These are phyloP conservation scores for Ustulina deusta DNA, from an alignment of 2,329 filamentous ascomycete species.

Conservation along the genomic window DNA sequence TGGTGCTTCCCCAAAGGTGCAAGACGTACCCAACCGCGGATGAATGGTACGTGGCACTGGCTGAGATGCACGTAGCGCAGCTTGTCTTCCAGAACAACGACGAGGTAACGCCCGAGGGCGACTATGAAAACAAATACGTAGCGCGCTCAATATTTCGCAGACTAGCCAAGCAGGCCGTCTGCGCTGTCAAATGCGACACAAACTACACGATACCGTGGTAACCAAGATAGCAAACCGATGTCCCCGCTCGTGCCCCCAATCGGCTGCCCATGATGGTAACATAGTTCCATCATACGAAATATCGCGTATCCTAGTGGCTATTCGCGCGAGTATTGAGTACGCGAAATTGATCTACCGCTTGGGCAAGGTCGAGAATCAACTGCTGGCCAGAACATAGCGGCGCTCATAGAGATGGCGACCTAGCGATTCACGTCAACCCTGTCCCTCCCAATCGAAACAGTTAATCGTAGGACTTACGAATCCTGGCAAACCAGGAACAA, in stretches of 20 bases:
- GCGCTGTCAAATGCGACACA: no score
- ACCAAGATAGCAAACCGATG: no score
- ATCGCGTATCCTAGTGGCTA: neutral
- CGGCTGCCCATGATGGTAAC: no score
- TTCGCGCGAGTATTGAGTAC: neutral
- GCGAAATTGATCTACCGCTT: neutral
- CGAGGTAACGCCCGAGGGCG: conserved; percentile 52
- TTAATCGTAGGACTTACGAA: neutral
- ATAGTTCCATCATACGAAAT: no score
- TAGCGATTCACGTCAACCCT: conserved; percentile 7
- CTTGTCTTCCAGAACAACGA: conserved; percentile 58
- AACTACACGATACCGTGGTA: no score
- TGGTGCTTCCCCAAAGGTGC: conserved; percentile 34
- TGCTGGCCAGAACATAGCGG: conserved; percentile 5
- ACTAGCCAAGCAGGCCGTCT: conserved; percentile 37
- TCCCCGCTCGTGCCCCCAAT: no score
- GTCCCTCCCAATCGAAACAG: neutral
- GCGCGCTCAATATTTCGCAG: conserved; percentile 57
- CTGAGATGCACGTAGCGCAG: conserved; percentile 57
- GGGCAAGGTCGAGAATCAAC: neutral
- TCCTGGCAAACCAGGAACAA: neutral
- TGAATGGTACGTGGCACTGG: conserved; percentile 54
- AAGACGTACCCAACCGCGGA: conserved; percentile 49
- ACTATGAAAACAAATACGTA: conserved; percentile 58
- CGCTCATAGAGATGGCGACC: conserved; percentile 8